These are phyloP conservation scores for Scheffersomyces lignicola DNA, from an alignment of 1,139 yeast genomes.

Conservation along the genomic window DNA sequence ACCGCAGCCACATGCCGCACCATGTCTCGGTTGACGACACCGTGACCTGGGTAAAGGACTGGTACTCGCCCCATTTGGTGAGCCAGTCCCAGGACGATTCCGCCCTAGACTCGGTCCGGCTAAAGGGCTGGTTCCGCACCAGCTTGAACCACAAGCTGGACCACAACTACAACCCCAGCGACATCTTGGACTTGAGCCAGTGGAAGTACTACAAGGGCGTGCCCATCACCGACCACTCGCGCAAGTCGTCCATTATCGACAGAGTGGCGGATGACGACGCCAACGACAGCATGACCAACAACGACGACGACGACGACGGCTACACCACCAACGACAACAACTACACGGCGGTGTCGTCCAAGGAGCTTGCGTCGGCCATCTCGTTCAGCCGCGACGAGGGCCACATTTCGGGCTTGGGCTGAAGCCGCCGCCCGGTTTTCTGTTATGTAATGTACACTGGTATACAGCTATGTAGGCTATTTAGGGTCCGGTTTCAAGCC, in stretches of 20 bases:
- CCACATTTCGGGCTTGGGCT: constrained; percentile 18
- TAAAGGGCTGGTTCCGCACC: constrained; percentile 45
- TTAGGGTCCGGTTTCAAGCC: constrained; percentile 44
- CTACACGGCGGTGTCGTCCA: background rate
- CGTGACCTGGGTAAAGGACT: constrained; percentile 43
- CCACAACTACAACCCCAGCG: constrained; percentile 18
- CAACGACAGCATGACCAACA: constrained; percentile 3
- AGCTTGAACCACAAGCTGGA: constrained; percentile 18
- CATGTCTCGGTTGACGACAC: constrained; percentile 28
- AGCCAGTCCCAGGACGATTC: constrained; percentile 18
- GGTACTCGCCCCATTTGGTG: constrained; percentile 40
- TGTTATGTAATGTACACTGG: background rate
- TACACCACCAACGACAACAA: background rate
- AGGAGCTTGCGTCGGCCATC: constrained; percentile 21
- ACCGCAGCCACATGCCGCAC: constrained; percentile 9
- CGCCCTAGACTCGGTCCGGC: constrained; percentile 15
- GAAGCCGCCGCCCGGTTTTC: constrained; percentile 2
- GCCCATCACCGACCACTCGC: constrained; percentile 2
- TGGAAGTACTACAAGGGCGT: constrained; percentile 23
- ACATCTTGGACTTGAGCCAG: constrained; percentile 30
- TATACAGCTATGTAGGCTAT: constrained; percentile 6
- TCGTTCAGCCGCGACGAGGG: constrained; percentile 22
- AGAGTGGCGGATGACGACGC: constrained; percentile 2
- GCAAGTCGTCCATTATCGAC: constrained; percentile 3
- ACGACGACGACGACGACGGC: constrained; percentile 2